A percentile compares a stretch with the other conserved stretches of the same genome.
phyloP scores from a whole-genome alignment of 2,329 filamentous ascomycete genomes.

The Aspergillus brunneoviolaceus region DNA sequence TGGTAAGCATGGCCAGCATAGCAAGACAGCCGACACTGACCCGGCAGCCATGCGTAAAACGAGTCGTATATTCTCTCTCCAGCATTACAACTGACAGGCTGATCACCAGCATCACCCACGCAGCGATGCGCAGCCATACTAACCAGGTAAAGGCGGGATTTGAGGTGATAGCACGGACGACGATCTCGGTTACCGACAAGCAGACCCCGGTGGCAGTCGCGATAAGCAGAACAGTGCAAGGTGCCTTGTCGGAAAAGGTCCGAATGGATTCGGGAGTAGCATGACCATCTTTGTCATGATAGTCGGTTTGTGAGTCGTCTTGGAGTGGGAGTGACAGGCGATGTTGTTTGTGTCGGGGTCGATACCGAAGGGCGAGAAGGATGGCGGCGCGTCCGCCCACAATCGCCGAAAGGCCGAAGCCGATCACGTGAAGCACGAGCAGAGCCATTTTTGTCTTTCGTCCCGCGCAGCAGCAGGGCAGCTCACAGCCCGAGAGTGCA shows the following conservation, averaged over 20 bases:
- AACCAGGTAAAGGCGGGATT: neutral
- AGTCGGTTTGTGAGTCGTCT: neutral
- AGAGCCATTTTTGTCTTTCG: neutral
- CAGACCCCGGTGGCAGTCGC: neutral
- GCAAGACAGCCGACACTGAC: neutral
- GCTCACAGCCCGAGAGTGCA: neutral
- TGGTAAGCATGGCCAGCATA: neutral
- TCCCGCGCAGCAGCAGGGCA: neutral
- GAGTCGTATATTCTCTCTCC: neutral
- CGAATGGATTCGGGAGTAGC: neutral
- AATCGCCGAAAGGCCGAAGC: neutral
- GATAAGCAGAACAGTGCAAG: neutral
- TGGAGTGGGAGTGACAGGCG: neutral
- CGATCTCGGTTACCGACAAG: neutral
- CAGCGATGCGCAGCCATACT: conserved; percentile 1
- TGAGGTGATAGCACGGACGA: neutral
- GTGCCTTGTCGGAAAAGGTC: neutral
- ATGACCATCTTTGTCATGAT: neutral
- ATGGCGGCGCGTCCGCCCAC: neutral
- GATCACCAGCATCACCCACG: neutral
- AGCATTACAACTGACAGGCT: neutral
- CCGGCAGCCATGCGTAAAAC: neutral
- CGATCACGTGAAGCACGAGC: neutral
- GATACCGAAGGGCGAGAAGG: neutral
- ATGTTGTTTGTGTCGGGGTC: neutral